These are phyloP conservation scores for Talaromyces liani DNA, from an alignment of 495 filamentous ascomycete genomes.

Conservation along the genomic window DNA sequence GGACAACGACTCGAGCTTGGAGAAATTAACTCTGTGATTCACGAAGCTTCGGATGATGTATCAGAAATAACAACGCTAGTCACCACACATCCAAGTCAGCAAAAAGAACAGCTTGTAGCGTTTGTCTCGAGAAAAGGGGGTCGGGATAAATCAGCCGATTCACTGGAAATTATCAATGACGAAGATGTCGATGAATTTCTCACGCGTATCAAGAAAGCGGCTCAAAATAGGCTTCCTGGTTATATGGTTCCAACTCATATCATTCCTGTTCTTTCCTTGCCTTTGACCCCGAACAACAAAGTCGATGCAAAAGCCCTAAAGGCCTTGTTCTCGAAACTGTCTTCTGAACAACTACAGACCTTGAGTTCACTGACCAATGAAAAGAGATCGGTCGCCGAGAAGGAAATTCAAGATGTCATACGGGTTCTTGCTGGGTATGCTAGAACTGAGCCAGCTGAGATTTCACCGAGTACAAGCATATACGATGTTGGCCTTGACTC, in stretches of 20 bases:
- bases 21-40: slow-evolving; percentile 22
- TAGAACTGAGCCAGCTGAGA: slow-evolving; percentile 26
- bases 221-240: slow-evolving; percentile 50
- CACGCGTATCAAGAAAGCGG: slow-evolving; percentile 38
- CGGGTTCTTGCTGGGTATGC: slow-evolving; percentile 44
- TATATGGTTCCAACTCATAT: slow-evolving; percentile 79
- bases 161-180: slow-evolving; percentile 5
- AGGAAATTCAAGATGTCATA: slow-evolving; percentile 33
- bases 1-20: slow-evolving; percentile 25
- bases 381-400: slow-evolving; percentile 30
- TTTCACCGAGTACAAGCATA: slow-evolving; percentile 54
- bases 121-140: slow-evolving; percentile 44
- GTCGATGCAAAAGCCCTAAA: slow-evolving; percentile 56
- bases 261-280: slow-evolving; percentile 53
- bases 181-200: slow-evolving; percentile 15
- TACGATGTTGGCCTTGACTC: slow-evolving; percentile 82
- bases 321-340: slow-evolving; percentile 48
- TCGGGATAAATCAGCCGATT: slow-evolving; percentile 14
- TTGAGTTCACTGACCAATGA: slow-evolving; percentile 29
- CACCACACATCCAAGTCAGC: slow-evolving; percentile 50
- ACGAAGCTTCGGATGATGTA: slow-evolving; percentile 18
- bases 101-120: slow-evolving; percentile 62
- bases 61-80: slow-evolving; percentile 60
- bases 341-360: slow-evolving; percentile 48
- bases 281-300: slow-evolving; percentile 70